Percentiles rank a stretch among this genome's conserved stretches.
Evolutionary conservation across 2,329 filamentous ascomycete species (phyloP).

Genomic region (Knufia fluminis): DNA sequence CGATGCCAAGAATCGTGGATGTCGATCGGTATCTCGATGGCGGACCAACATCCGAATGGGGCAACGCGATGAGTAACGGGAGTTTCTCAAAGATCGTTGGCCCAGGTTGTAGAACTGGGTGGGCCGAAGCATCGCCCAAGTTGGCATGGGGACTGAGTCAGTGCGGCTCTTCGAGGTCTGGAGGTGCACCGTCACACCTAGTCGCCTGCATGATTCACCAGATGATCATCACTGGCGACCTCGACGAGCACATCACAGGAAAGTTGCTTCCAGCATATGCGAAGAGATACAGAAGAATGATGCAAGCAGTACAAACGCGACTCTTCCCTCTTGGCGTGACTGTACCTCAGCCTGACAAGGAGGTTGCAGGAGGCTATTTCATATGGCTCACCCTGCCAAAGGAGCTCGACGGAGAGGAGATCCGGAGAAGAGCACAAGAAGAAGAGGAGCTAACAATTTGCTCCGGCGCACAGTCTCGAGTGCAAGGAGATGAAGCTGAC

Average conservation of each 20-base stretch:
- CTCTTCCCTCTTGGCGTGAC: slow-evolving; percentile 58
- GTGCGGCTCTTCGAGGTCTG: slow-evolving; percentile 49
- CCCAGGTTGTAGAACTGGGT: slow-evolving; percentile 77
- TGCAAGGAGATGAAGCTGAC: slow-evolving; percentile 46
- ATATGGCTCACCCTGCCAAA: slow-evolving; percentile 63
- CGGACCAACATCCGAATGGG: slow-evolving; percentile 55
- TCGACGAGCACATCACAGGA: slow-evolving; percentile 45
- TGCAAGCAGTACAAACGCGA: slow-evolving; percentile 49
- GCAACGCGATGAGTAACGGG: slow-evolving; percentile 75
- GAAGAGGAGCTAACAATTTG: slow-evolving; percentile 61
- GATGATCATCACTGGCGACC: slow-evolving; percentile 42
- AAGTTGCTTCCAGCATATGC: slow-evolving; percentile 49
- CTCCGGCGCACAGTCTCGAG: slow-evolving; percentile 60
- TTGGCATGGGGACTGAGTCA: slow-evolving; percentile 52
- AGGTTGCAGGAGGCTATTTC: slow-evolving; percentile 71
- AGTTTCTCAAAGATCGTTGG: slow-evolving; percentile 82
- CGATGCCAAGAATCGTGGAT: slow-evolving; percentile 65
- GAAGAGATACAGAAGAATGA: slow-evolving; percentile 45
- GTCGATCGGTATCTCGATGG: slow-evolving; percentile 62
- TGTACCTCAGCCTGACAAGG: slow-evolving; percentile 29
- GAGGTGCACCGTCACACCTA: slow-evolving; percentile 52
- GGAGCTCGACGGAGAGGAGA: slow-evolving; percentile 42
- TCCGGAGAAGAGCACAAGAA: slow-evolving; percentile 49
- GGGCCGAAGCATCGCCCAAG: slow-evolving; percentile 64
- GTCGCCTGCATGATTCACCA: slow-evolving; percentile 49